Evolutionary conservation across 2,329 filamentous ascomycete genomes (phyloP).

Genomic region (Pestalotiopsis sp.): DNA sequence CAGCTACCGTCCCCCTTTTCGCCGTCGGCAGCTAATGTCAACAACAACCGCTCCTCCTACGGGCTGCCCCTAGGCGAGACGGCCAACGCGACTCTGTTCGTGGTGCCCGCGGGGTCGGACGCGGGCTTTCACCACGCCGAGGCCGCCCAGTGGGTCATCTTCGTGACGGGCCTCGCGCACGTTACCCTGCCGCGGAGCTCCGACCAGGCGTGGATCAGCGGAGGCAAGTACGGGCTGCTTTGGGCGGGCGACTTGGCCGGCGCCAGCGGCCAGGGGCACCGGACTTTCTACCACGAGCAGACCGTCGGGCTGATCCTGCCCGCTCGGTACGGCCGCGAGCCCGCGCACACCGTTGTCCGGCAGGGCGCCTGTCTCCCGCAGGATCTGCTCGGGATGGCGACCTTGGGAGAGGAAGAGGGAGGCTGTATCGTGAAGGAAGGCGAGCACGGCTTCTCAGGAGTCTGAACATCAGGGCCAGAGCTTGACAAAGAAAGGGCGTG

Average conservation of each 20-base stretch:
- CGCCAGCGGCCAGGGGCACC: not conserved
- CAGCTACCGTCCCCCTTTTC: slow-evolving; percentile 1
- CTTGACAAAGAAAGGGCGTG: too few relatives aligned
- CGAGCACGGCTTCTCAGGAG: too few relatives aligned
- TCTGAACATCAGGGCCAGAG: too few relatives aligned
- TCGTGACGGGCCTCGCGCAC: slow-evolving; percentile 1
- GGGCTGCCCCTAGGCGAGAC: not conserved
- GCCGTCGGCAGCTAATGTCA: too few relatives aligned
- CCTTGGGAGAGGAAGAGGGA: not conserved
- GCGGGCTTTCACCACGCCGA: not conserved
- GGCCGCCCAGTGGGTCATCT: slow-evolving; percentile 8
- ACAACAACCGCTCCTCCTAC: not conserved
- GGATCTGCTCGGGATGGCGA: slow-evolving; percentile 7
- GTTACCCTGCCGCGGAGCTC: not conserved
- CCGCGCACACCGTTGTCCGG: slow-evolving; percentile 2
- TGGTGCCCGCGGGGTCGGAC: slow-evolving; percentile 2
- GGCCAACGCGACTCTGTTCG: not conserved
- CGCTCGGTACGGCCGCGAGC: not conserved
- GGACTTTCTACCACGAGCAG: slow-evolving; percentile 7
- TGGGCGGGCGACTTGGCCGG: slow-evolving; percentile 2
- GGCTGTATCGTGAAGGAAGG: not conserved
- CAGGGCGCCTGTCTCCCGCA: slow-evolving; percentile 1
- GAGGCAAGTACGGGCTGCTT: slow-evolving; percentile 11
- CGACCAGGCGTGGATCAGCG: slow-evolving; percentile 11
- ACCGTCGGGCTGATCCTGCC: slow-evolving; percentile 1